Base-by-base conservation (phyloP, 2,329 filamentous ascomycete genomes). In the Blastomyces gilchristii region DNA sequence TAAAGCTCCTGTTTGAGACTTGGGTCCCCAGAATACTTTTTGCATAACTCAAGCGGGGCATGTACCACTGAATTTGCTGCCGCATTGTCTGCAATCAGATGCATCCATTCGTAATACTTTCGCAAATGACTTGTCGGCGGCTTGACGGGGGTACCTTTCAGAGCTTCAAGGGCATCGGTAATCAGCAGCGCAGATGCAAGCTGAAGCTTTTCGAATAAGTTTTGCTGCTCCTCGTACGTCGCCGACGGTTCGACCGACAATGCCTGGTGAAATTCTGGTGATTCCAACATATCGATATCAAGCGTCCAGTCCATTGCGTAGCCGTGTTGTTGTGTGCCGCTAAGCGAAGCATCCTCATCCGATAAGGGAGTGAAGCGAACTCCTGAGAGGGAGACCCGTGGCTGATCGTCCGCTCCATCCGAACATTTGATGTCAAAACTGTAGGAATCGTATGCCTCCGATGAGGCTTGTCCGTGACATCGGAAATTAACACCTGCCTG, bases 41-140 rank as follows among this genome's bases (percentile, higher is more conserved):
- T 50, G 65, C 70, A 74, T 41, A 67, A 66, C 2, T 62, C 52
- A 22, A 67, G 65, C 2, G 69, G 58, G 3, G 74, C 54, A 49
- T 71, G 70, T 3, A 65, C 67, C 4, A 73, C 71, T 16, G 64
- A 50, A 60, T 72, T 61, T 6, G 63, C 62, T 8, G 65, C 18
- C 3, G 73, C 58, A 18, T 67, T 60, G 1, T 61, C 54, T n/a
- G 63, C 65, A n/a, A 66, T 58, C 25, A 70, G 64, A 25, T 68
- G 58, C 65, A 75, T 65, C 69, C 72, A 74, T 7, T 72, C 66
- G 37, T 71, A 68, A 58, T 71, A 75, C 57, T 67, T 69, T 39
- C 45, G 68, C 28, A 70, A 65, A 60, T 74, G 72, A 0, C 63
- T 60, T 39, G 72, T 68, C n/a, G 72, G 64, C 1, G 45, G 56